These are phyloP conservation scores for Trichoderma atroviride DNA, from an alignment of 2,329 filamentous ascomycete species.

Conservation along the genomic window DNA sequence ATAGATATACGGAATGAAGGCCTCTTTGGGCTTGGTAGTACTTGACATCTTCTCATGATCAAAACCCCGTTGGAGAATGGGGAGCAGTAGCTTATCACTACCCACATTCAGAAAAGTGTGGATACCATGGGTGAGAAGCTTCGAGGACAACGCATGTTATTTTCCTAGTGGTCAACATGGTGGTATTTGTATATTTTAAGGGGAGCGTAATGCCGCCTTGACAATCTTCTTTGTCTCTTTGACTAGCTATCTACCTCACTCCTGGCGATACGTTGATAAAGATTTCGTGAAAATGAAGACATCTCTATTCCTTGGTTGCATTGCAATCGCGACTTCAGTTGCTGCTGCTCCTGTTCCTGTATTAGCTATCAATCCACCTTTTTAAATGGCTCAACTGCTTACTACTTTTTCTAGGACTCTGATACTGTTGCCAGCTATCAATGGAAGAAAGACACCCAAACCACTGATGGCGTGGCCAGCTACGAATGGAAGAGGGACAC, in stretches of 20 bases:
- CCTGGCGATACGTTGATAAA: not conserved
- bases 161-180: not conserved
- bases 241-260: not conserved
- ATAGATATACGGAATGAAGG: not conserved
- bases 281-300: slow-evolving; percentile 8
- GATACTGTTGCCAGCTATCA: not conserved
- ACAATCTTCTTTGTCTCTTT: not conserved
- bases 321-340: slow-evolving; percentile 10
- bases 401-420: not conserved
- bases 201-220: not conserved
- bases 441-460: not conserved
- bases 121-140: not conserved
- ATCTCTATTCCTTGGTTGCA: slow-evolving; percentile 2
- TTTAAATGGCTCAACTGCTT: not conserved
- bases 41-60: not conserved
- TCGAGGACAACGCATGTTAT: not conserved
- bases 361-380: not conserved
- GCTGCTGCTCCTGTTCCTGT: slow-evolving; percentile 17
- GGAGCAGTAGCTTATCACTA: not conserved
- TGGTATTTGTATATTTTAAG: not conserved
- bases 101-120: not conserved
- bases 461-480: not conserved
- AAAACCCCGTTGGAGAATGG: not conserved
- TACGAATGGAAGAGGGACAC: slow-evolving; percentile 3
- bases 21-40: not conserved